Evolutionary conservation across 1,284 basidiomycete genomes (phyloP), one percentile per base, ranked within the genome.

Genomic region (Leccinum pachyderme): DNA sequence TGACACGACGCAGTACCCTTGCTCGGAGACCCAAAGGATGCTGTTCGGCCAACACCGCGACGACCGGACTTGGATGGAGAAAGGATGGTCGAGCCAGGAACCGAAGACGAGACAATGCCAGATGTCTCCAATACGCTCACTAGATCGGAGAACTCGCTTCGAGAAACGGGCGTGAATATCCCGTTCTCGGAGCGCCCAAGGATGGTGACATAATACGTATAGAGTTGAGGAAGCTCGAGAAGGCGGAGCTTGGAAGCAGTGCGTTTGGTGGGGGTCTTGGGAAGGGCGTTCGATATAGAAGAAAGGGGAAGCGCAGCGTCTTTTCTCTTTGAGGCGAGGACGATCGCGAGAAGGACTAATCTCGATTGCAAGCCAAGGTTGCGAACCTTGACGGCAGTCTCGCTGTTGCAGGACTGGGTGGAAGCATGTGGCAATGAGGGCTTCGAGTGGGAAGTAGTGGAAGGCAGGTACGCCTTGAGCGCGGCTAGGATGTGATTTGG

Each of bases 131-230:
- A 73, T 53, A 92, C 73, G 24, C 81, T 81, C 0, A 88, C 65
- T 2, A 92, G 73, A 59, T 92, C 89, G 0, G 77, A 75, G 61
- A 91, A 91, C 61, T 92, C 89, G 66, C 81, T 86, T 7, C 88
- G 79, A 8, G 85, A 88, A 4, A 86, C 87, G 3, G 86, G 76
- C 0, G 77, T 71, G 61, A 90, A 87, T 9, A 81, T 67, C 5
- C 76, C 77, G 22, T 71, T 73, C 13, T 82, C 81, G 11, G 77
- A 74, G 22, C 85, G 80, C 5, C 76, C 74, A 11, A 92, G 78
- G 46, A 88, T 73, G 1, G 75, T 64, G 31, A 71, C 66, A 63
- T 92, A 91, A 67, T 83, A 90, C 0, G 79, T 65, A 58, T 90
- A 80, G 12, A 92, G 74, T 27, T 82, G 80, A 7, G 77, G 73